These are phyloP conservation scores for Mycothermus thermophilus DNA, from an alignment of 495 filamentous ascomycete species.

Conservation along the genomic window DNA sequence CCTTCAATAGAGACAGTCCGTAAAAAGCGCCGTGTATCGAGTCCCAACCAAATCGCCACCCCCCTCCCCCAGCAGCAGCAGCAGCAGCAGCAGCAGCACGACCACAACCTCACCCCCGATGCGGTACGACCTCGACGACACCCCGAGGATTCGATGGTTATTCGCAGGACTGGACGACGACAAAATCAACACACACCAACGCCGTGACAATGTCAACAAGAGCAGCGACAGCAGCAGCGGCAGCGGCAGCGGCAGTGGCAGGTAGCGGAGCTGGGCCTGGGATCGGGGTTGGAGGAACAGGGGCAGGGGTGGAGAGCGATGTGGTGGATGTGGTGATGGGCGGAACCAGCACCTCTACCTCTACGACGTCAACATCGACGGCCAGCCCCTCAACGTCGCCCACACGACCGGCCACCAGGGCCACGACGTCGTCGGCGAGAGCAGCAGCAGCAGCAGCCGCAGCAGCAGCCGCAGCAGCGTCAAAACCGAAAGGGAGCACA, in stretches of 20 bases:
- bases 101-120: slow-evolving; percentile 2
- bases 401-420: neutral
- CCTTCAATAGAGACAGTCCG: neutral
- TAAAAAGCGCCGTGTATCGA: neutral
- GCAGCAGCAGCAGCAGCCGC: slow-evolving; percentile 4
- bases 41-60: neutral
- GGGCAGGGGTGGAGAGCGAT: neutral
- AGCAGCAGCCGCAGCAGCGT: slow-evolving; percentile 2
- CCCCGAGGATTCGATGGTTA: slow-evolving; percentile 16
- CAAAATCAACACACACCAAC: slow-evolving; percentile 11
- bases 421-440: neutral
- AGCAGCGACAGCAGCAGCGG: neutral
- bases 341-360: slow-evolving; percentile 1
- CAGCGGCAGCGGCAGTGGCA: neutral
- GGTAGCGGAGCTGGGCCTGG: neutral
- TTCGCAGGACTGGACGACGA: slow-evolving; percentile 12
- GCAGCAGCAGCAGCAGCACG: neutral
- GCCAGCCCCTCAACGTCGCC: neutral
- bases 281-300: neutral
- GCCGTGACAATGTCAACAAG: slow-evolving; percentile 14
- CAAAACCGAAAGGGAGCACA: neutral
- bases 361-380: neutral
- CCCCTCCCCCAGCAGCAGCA: slow-evolving; percentile 3
- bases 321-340: slow-evolving; percentile 9
- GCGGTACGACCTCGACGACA: slow-evolving; percentile 2